These are phyloP conservation scores for Backusella tarrabulga DNA, from an alignment of 192 early-diverging fungal genomes.

Conservation along the genomic window DNA sequence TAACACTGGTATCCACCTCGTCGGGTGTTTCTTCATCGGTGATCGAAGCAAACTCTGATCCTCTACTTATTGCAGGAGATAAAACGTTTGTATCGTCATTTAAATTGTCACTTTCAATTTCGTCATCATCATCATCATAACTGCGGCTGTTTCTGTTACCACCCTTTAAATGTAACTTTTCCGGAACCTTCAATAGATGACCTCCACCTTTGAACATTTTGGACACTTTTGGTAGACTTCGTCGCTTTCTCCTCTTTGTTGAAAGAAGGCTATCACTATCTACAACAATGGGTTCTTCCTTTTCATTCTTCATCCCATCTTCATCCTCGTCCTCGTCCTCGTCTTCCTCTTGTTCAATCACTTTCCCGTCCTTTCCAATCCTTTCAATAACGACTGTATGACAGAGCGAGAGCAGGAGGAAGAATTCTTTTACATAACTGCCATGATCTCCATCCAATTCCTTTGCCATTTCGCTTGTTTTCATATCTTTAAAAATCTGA, in stretches of 20 bases:
- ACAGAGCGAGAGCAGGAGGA: slow-evolving; percentile 85
- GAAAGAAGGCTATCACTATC: neutral
- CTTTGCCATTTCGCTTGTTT: slow-evolving; percentile 16
- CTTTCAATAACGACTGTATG: slow-evolving; percentile 92
- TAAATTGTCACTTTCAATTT: neutral
- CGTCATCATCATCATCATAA: neutral
- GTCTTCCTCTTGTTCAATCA: slow-evolving; percentile 33
- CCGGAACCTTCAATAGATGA: neutral
- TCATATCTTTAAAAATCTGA: slow-evolving; percentile 72
- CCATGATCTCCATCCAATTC: slow-evolving; percentile 4
- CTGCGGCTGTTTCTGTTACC: neutral
- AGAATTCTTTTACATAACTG: slow-evolving; percentile 70
- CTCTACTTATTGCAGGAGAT: slow-evolving; percentile 10
- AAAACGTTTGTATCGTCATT: slow-evolving; percentile 49
- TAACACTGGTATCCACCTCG: slow-evolving; percentile 35
- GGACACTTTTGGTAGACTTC: neutral
- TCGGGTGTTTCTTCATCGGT: slow-evolving; percentile 10
- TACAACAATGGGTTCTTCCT: neutral
- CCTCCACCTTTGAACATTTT: neutral
- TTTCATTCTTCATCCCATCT: neutral
- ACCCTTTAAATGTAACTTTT: neutral
- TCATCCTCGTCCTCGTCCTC: slow-evolving; percentile 13
- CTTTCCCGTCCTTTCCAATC: slow-evolving; percentile 46
- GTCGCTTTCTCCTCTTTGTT: neutral
- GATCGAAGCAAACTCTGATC: slow-evolving; percentile 7